A percentile compares a stretch with the other conserved stretches of the same genome.
Conservation (phyloP, 2,329 filamentous ascomycete species). For the Bipolaris oryzae region DNA sequence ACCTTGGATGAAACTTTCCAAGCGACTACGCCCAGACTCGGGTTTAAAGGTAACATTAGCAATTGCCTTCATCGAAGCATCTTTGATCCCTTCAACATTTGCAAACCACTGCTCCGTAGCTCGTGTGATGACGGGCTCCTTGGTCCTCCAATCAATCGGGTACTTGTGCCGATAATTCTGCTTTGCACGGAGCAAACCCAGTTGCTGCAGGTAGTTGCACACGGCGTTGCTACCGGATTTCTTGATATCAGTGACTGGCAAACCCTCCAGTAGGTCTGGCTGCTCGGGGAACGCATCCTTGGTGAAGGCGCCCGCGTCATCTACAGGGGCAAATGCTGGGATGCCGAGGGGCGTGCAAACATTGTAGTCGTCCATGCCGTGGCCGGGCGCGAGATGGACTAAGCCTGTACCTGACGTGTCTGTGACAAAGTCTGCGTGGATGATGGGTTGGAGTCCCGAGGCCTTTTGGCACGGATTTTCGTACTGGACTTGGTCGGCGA, state of each 20-base stretch:
- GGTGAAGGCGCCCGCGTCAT: conserved; percentile 82
- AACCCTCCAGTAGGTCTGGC: conserved; percentile 70
- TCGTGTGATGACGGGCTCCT: conserved; percentile 85
- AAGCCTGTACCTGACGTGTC: conserved; percentile 89
- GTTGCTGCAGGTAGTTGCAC: conserved; percentile 66
- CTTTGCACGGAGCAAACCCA: conserved; percentile 65
- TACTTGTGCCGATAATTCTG: conserved; percentile 88
- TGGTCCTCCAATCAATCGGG: conserved; percentile 97
- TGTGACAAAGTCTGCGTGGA: conserved; percentile 88
- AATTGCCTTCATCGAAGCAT: conserved; percentile 71
- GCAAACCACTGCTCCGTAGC: conserved; percentile 99
- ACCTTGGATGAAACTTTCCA: conserved; percentile 85
- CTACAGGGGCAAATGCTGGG: conserved; percentile 77
- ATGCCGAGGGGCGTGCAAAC: conserved; percentile 75
- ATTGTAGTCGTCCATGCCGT: conserved; percentile 96
- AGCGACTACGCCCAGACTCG: conserved; percentile 70
- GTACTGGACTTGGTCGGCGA: conserved; percentile 70
- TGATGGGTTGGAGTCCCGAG: conserved; percentile 68
- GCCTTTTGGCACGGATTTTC: conserved; percentile 70
- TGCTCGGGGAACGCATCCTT: conserved; percentile 75
- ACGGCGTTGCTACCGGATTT: conserved; percentile 61
- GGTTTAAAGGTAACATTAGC: conserved; percentile 79
- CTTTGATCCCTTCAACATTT: conserved; percentile 83
- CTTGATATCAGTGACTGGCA: conserved; percentile 74
- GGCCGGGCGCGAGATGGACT: conserved; percentile 93